Evolutionary conservation across 306 rosid species (phyloP).

Genomic region (Acacia melanoxylon): DNA sequence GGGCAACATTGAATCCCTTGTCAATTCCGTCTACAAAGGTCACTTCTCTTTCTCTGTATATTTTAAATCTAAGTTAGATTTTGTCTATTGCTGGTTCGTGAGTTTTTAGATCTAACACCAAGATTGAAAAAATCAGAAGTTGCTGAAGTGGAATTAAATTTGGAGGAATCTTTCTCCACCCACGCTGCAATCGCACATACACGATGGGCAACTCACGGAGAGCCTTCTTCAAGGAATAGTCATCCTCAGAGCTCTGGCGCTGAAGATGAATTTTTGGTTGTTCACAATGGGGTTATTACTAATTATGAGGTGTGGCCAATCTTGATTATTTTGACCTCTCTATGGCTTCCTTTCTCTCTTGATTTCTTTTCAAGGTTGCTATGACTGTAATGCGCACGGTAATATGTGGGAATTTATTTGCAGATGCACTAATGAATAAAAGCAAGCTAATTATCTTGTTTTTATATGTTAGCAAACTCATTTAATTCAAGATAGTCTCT

Average conservation of each 20-base stretch:
- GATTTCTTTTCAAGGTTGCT: background rate
- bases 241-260: conserved; percentile 89
- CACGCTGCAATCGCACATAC: conserved; percentile 98
- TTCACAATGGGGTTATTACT: conserved; percentile 90
- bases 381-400: background rate
- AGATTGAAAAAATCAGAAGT: conserved; percentile 57
- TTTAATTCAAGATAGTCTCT: too few relatives aligned
- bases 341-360: background rate
- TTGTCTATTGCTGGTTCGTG: background rate
- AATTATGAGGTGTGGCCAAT: conserved; percentile 71
- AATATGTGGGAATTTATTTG: background rate
- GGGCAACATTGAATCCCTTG: conserved; percentile 94
- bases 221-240: conserved; percentile 89
- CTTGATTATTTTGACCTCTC: conserved; percentile 7
- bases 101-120: background rate
- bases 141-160: conserved; percentile 56
- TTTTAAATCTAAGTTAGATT: background rate
- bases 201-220: conserved; percentile 99
- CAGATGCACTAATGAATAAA: background rate
- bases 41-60: background rate
- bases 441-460: background rate
- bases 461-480: background rate
- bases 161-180: conserved; percentile 62
- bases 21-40: conserved; percentile 87
- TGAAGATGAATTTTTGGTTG: conserved; percentile 85